Base-by-base conservation (phyloP, 2,329 filamentous ascomycete genomes). In the Hymenoscyphus salicellus region DNA sequence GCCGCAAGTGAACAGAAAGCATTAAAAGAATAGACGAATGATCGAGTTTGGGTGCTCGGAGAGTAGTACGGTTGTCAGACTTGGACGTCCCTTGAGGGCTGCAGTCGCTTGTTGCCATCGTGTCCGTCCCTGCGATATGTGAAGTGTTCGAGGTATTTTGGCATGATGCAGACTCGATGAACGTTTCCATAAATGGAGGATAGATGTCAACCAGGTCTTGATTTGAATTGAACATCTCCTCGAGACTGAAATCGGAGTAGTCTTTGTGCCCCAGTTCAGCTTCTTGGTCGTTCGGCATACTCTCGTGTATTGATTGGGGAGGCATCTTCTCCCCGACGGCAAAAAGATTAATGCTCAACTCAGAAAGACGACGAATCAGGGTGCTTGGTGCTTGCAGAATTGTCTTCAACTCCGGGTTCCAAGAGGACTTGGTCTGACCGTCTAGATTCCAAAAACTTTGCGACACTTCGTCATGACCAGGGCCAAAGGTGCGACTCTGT, bases 1-100 rank as follows among this genome's bases (percentile, higher is more conserved):
- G 63, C 10, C 71, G 71, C 3, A 72, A 58, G 20, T 73, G 72
- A 36, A 71, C 72, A 14, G 72, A 72, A 6, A 72, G 57, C 4
- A 71, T 60, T 5, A 72, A 64, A 16, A 71, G 59, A 30, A 71
- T 67, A 4, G 69, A 66, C 11, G 66, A 60, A 38, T 70, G 65
- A 58, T 73, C 70, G 1, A 69, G 56, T 38, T 14, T 38, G 5
- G 60, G 56, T 2, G 56, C 43, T 60, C 61, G 66, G 8, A 56
- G 30, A 5, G 52, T 16, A 17, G 14, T 38, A 3, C 36, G 36
- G 3, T 38, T 38, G 36, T 38, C 14, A 38, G 14, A 38, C 14
- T 14, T 38, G 14, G 36, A 17, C 3, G 36, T 17, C 36, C 16
- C 36, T 38, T 14, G 33, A 8, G 33, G 14, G 14, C 14, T 36